Evolutionary conservation across 75 land plant species (phyloP).

Genomic region (Sequoiadendron giganteum): DNA sequence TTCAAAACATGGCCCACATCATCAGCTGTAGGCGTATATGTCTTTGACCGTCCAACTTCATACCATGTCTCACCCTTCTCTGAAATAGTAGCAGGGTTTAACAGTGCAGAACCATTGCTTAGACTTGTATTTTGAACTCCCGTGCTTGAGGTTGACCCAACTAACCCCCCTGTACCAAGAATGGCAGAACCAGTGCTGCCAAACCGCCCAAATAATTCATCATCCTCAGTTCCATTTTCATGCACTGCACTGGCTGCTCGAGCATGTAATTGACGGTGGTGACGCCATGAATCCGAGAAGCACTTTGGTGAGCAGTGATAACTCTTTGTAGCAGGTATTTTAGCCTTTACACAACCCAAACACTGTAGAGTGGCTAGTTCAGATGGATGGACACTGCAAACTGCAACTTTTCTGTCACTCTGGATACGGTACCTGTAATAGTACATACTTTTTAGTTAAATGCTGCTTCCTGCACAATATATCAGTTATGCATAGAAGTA

Average conservation of each 20-base stretch:
- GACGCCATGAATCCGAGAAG: slow-evolving; percentile 96
- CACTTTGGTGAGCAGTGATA: slow-evolving; percentile 93
- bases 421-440: slow-evolving; percentile 88
- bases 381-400: slow-evolving; percentile 94
- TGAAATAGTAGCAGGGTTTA: slow-evolving; percentile 33
- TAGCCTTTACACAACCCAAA: slow-evolving; percentile 87
- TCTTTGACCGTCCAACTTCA: slow-evolving; percentile 60
- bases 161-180: slow-evolving; percentile 11
- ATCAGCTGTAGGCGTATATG: slow-evolving; percentile 59
- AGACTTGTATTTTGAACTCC: slow-evolving; percentile 34
- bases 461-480: neutral
- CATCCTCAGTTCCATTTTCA: slow-evolving; percentile 93
- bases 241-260: slow-evolving; percentile 69
- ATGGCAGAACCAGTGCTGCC: slow-evolving; percentile 41
- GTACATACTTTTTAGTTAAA: neutral
- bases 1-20: slow-evolving; percentile 61
- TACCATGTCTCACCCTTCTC: slow-evolving; percentile 52
- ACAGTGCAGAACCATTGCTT: slow-evolving; percentile 59
- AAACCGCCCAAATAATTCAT: slow-evolving; percentile 69
- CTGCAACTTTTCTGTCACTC: slow-evolving; percentile 82
- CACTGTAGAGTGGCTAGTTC: slow-evolving; percentile 94
- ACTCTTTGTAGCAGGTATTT: slow-evolving; percentile 84
- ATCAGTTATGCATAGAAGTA: neutral
- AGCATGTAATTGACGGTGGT: slow-evolving; percentile 85
- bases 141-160: slow-evolving; percentile 30